Conservation (phyloP, 306 rosid genomes). For the Datisca glomerata region DNA sequence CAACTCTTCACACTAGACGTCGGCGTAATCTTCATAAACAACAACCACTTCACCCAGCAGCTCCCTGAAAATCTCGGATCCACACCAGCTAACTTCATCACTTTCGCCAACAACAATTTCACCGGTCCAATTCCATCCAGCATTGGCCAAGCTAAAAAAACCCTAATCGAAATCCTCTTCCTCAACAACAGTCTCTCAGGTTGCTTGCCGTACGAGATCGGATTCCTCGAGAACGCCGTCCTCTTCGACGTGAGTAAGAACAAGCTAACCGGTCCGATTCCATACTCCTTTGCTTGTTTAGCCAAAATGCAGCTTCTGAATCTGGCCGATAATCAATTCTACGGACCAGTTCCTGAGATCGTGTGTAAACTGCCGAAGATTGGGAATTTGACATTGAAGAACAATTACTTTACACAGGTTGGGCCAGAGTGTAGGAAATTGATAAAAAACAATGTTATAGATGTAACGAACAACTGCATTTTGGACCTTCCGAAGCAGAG, state of each 20-base stretch:
- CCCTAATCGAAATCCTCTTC: constrained; percentile 62
- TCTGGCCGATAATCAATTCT: constrained; percentile 32
- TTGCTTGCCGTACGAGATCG: constrained; percentile 59
- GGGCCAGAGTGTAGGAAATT: constrained; percentile 54
- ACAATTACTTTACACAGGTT: constrained; percentile 42
- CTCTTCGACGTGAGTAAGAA: constrained; percentile 56
- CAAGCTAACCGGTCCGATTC: constrained; percentile 46
- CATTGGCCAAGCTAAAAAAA: constrained; percentile 21
- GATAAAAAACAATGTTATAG: constrained; percentile 23
- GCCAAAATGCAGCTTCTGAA: constrained; percentile 27
- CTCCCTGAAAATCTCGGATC: constrained; percentile 48
- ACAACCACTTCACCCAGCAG: constrained; percentile 18
- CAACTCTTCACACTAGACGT: constrained; percentile 24
- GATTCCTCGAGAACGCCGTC: constrained; percentile 21
- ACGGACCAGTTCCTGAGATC: constrained; percentile 44
- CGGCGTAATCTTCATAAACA: constrained; percentile 44
- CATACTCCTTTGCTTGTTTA: constrained; percentile 52
- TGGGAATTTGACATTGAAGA: constrained; percentile 17
- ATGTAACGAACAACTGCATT: constrained; percentile 47
- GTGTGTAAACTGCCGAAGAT: constrained; percentile 37
- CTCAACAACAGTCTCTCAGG: constrained; percentile 37
- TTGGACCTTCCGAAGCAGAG: constrained; percentile 32
- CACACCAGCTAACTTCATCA: constrained; percentile 47
- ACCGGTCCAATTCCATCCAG: constrained; percentile 45
- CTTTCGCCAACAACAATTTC: constrained; percentile 55